Conservation (phyloP, 306 rosid species). For the Corylus heterophylla region DNA sequence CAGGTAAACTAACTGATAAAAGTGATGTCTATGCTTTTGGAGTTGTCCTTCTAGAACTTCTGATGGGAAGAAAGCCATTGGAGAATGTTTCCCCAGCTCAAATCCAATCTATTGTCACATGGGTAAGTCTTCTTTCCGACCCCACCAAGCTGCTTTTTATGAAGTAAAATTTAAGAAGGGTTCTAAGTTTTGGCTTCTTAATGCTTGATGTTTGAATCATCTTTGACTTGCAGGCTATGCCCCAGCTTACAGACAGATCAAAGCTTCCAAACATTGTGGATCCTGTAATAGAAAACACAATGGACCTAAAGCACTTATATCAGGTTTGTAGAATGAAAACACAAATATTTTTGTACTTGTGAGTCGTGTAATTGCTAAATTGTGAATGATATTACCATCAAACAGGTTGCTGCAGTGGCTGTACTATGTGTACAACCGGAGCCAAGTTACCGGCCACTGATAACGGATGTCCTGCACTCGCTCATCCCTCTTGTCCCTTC, state of each 20-base stretch:
- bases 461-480: conserved; percentile 89
- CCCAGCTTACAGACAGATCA: conserved; percentile 83
- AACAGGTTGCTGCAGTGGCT: conserved; percentile 96
- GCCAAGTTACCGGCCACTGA: conserved; percentile 85
- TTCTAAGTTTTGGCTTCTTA: conserved; percentile 17
- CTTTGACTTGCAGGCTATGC: conserved; percentile 77
- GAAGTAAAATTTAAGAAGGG: conserved; percentile 11
- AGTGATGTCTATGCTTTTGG: conserved; percentile 95
- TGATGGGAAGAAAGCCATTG: conserved; percentile 74
- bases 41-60: conserved; percentile 79
- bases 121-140: conserved; percentile 53
- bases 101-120: conserved; percentile 71
- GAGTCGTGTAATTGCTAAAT: conserved; percentile 1
- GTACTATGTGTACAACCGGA: conserved; percentile 90
- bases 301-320: conserved; percentile 93
- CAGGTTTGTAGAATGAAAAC: conserved; percentile 55
- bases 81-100: conserved; percentile 53
- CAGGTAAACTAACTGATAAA: conserved; percentile 91
- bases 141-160: conserved; percentile 8
- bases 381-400: conserved; percentile 15
- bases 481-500: conserved; percentile 81
- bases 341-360: conserved; percentile 2
- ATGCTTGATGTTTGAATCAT: conserved; percentile 11
- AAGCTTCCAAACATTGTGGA: conserved; percentile 81
- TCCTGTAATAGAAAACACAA: conserved; percentile 69